Evolutionary conservation across 257 asterid genomes (phyloP), one percentile per base, ranked within the genome.

Genomic region (Solanum microdontum): DNA sequence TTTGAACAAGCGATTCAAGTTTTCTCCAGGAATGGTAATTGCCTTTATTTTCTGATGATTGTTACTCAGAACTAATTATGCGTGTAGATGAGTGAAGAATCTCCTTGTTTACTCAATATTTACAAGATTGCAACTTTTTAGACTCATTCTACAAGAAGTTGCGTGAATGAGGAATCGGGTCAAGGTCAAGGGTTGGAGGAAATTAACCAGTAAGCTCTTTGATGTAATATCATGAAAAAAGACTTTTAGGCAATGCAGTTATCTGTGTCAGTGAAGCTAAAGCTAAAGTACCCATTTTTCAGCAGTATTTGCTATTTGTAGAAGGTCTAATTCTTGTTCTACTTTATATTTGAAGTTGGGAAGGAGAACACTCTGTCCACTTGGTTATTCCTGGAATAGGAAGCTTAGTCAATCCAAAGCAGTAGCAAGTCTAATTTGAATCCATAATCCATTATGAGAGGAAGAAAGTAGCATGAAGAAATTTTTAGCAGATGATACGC

Each of bases 1-100:
- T 11, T 87, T 91, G 39, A 97, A 28, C 19, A 69, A 97, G 90
- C 93, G 99, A 24, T 92, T 94, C 94, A 97, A 95, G 91, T 97
- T 97, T 92, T 97, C 99, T 17, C 98, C 98, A 12, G 98, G 98
- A 92, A 97, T 97, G 99, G 98, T 96, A 93, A 87, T 90, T 39
- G 69, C 79, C 82, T 68, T 66, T 79, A 33, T 77, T 60, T 72
- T 80, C 60, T 75, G 21, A 40, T 77, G 33, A 40, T 39, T 39
- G 34, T 40, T 76, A n/a, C 34, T 12, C 58, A 13, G 60, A 37
- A n/a, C 55, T 75, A 23, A 11, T 36, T 36, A 37, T 4, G 60
- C 23, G 2, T 40, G 84, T 39, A 39, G 30, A 26, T 15, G 84
- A 43, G 23, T 8, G 26, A 79, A 79, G 64, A 11, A 60, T 43